Percentiles rank a stretch among this genome's conserved stretches.
Evolutionary conservation across 106 monocot species (phyloP).

Genomic region (Dactylorhiza incarnata): DNA sequence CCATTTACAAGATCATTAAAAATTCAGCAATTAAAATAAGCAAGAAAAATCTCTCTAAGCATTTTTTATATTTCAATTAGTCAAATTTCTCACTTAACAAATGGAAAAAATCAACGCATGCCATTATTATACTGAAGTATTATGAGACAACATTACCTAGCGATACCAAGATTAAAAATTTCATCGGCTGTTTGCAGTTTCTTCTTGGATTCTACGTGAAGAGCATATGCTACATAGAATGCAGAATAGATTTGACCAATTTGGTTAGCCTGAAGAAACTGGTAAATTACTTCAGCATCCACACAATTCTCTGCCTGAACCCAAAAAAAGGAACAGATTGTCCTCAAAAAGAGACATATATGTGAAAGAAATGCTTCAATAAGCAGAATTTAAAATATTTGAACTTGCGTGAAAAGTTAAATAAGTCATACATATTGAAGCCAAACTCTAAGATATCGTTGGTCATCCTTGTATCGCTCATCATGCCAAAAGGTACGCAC

Average conservation of each 20-base stretch:
- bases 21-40: neutral
- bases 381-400: neutral
- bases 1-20: neutral
- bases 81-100: neutral
- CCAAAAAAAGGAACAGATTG: conserved; percentile 3
- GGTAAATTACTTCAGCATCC: conserved; percentile 86
- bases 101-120: neutral
- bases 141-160: conserved; percentile 40
- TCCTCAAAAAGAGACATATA: conserved; percentile 1
- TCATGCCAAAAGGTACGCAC: conserved; percentile 91
- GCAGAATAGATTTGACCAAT: conserved; percentile 62
- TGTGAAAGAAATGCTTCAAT: neutral
- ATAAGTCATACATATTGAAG: conserved; percentile 71
- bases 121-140: neutral
- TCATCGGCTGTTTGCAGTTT: conserved; percentile 80
- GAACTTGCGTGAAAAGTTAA: neutral
- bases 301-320: conserved; percentile 64
- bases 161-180: conserved; percentile 80
- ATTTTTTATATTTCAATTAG: neutral
- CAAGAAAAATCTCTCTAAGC: neutral
- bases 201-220: conserved; percentile 67
- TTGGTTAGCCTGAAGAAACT: conserved; percentile 78
- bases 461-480: conserved; percentile 76
- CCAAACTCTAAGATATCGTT: conserved; percentile 94
- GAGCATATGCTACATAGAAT: conserved; percentile 61